Evolutionary conservation across 768 basidiomycete genomes (phyloP).

Genomic region (Wakefieldia striispora): DNA sequence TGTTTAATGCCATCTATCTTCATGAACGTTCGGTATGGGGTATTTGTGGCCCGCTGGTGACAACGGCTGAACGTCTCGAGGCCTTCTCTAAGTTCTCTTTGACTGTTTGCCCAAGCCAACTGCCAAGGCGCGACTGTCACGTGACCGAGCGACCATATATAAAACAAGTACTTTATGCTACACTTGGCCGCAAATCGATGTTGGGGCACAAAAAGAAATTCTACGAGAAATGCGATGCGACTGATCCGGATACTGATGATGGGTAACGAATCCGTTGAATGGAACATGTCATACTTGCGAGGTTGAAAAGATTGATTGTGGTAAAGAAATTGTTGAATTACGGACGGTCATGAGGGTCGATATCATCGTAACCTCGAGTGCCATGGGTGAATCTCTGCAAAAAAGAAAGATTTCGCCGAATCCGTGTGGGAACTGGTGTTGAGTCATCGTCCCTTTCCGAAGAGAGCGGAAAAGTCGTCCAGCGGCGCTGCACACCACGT

Average conservation of each 20-base stretch:
- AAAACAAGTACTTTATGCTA: background rate
- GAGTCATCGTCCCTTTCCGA: conserved; percentile 13
- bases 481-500: conserved; percentile 21
- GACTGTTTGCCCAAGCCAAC: conserved; percentile 5
- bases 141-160: conserved; percentile 21
- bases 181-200: background rate
- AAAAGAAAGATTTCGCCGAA: conserved; percentile 36
- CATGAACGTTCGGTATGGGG: conserved; percentile 16
- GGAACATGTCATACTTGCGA: conserved; percentile 10
- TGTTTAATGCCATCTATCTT: conserved; percentile 56
- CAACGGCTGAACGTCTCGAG: background rate
- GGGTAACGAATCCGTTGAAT: conserved; percentile 6
- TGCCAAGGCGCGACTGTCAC: conserved; percentile 20
- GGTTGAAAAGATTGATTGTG: conserved; percentile 5
- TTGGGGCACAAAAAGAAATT: conserved; percentile 6
- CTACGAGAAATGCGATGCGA: conserved; percentile 15
- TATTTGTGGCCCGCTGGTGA: conserved; percentile 4
- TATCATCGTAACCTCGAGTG: conserved; percentile 10
- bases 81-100: no score
- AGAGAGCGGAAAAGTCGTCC: conserved; percentile 15
- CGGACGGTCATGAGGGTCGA: conserved; percentile 7
- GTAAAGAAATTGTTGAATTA: conserved; percentile 1
- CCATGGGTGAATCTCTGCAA: conserved; percentile 33
- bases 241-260: conserved; percentile 5
- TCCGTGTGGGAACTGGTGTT: conserved; percentile 18